Evolutionary conservation across 2,329 filamentous ascomycete species (phyloP), one percentile per base, ranked within the genome.

Genomic region (Fusarium pseudograminearum): DNA sequence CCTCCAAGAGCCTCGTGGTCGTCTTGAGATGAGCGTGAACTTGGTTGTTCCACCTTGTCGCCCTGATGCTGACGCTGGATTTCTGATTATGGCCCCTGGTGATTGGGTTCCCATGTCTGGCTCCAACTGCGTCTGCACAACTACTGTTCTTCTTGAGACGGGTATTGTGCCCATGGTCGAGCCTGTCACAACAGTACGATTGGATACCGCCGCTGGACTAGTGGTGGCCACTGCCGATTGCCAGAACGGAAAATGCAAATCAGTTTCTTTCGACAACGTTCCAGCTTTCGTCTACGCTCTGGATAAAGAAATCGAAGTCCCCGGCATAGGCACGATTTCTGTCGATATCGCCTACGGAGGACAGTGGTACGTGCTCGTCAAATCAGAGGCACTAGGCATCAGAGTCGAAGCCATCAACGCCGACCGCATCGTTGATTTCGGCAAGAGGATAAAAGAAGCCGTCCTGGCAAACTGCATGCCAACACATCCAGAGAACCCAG

Each of bases 61-160:
- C 24, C 78, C 80, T 2, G 61, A 73, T 5, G 82, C 82, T 1
- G 79, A 83, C 57, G 81, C 80, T 7, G 82, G 79, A 0, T 82
- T 84, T 52, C 59, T 84, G 22, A 82, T 74, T 31, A 71, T 74
- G 73, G 66, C 51, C 2, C 64, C 62, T 9, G 63, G 61, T 2
- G 70, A 72, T 16, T 74, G 60, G 52, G 68, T 65, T 1, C 72
- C 69, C 3, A 82, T 70, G 76, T 83, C 81, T 14, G 81, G 82
- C 1, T 77, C 78, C 3, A 84, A 84, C 41, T 80, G 78, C 7
- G 82, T 84, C 8, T 79, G 77, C 54, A 82, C 80, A 0, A 73
- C 80, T 0, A 83, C 82, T 0, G 82, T 83, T 7, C 72, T 84
- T 20, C 67, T 84, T n/a, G 82, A 84, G 68, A 84, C 81, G 0